Percentiles rank a stretch among this genome's conserved stretches.
Conservation (phyloP, 2,329 filamentous ascomycete species). For the Colletotrichum viniferum region DNA sequence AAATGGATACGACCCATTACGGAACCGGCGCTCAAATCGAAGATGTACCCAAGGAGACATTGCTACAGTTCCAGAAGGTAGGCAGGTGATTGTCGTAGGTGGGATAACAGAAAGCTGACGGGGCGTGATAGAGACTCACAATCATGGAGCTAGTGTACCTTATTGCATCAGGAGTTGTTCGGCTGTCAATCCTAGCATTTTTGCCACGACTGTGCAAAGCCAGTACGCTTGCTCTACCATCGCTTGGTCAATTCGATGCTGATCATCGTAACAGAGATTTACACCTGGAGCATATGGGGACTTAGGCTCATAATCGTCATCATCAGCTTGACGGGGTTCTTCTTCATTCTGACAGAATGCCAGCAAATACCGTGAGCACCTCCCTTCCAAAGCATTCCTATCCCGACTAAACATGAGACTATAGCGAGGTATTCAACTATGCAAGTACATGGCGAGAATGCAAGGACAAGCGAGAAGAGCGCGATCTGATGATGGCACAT, state of each 20-base stretch:
- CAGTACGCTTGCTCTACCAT: conserved; percentile 23
- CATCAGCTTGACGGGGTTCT: conserved; percentile 23
- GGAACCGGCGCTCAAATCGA: conserved; percentile 11
- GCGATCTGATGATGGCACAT: conserved; percentile 36
- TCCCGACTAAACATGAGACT: not conserved
- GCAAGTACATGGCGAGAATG: conserved; percentile 26
- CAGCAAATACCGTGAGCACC: conserved; percentile 23
- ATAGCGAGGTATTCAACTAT: conserved; percentile 14
- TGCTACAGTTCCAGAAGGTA: conserved; percentile 10
- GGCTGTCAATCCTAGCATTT: conserved; percentile 38
- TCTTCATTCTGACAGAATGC: conserved; percentile 25
- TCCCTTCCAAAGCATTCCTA: too few relatives aligned
- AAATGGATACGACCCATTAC: conserved; percentile 13
- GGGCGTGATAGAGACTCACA: not conserved
- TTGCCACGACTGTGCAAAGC: conserved; percentile 37
- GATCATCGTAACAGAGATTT: not conserved
- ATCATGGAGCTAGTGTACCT: conserved; percentile 30
- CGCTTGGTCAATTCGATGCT: not conserved
- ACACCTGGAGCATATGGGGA: conserved; percentile 10
- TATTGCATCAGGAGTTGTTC: conserved; percentile 33
- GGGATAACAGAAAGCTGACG: not conserved
- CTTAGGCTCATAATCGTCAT: conserved; percentile 18
- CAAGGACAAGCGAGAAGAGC: conserved; percentile 24
- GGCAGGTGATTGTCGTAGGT: not conserved
- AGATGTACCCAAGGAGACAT: not conserved